These are phyloP conservation scores for Camelina sativa DNA, from an alignment of 345 rosid genomes.

Conservation along the genomic window DNA sequence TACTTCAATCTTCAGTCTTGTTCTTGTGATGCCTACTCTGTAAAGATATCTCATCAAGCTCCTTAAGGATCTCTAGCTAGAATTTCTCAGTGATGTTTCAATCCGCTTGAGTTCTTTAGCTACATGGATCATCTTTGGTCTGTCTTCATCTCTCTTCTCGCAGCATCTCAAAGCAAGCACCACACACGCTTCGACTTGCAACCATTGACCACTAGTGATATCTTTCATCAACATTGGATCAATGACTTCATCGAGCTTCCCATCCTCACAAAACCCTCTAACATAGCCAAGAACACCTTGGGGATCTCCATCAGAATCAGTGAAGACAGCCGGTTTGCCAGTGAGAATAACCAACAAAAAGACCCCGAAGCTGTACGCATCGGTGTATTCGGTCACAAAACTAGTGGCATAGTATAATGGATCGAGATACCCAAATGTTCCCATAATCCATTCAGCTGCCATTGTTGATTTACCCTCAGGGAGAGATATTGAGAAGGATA, in stretches of 20 bases:
- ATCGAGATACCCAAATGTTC: conserved; percentile 23
- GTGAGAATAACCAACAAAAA: conserved; percentile 15
- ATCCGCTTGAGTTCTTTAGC: conserved; percentile 34
- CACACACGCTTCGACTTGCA: conserved; percentile 22
- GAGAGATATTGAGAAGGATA: conserved; percentile 4
- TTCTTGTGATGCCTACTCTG: not conserved
- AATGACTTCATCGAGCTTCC: conserved; percentile 24
- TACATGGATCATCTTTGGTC: conserved; percentile 41
- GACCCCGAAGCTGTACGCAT: conserved; percentile 33
- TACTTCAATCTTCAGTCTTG: not conserved
- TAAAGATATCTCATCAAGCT: not conserved
- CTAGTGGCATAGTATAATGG: not conserved
- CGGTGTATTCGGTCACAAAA: conserved; percentile 18
- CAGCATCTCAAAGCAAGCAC: conserved; percentile 33
- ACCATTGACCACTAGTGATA: conserved; percentile 13
- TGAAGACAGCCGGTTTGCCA: not conserved
- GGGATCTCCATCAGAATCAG: not conserved
- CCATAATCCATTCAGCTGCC: not conserved
- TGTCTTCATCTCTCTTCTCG: conserved; percentile 21
- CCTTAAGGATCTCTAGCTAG: not conserved
- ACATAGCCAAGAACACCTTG: not conserved
- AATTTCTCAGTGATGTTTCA: conserved; percentile 4
- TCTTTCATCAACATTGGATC: conserved; percentile 22
- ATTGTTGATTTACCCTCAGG: not conserved
- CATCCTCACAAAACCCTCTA: not conserved